These are phyloP conservation scores for Coemansia sp. DNA, from an alignment of 192 early-diverging fungal genomes.

Conservation along the genomic window DNA sequence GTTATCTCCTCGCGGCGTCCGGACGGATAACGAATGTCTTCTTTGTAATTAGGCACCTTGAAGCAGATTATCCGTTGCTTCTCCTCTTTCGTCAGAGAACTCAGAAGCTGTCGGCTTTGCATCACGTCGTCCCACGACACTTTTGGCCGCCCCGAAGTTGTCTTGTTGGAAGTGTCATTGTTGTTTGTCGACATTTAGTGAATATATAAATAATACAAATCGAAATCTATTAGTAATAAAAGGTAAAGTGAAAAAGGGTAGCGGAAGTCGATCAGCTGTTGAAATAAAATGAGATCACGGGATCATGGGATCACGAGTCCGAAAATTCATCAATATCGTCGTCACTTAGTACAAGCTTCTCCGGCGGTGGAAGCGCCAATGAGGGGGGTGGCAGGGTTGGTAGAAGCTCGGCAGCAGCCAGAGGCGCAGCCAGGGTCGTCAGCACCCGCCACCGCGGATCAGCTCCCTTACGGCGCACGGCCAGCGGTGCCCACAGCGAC, in stretches of 20 bases:
- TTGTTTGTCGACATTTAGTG: conserved; percentile 5
- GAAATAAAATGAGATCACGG: background rate
- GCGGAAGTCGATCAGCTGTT: background rate
- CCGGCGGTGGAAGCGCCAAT: conserved; percentile 1
- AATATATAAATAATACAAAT: conserved; percentile 4
- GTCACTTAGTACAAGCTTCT: conserved; percentile 42
- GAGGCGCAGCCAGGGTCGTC: background rate
- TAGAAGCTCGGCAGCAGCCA: conserved; percentile 2
- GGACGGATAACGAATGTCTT: conserved; percentile 12
- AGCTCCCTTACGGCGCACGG: background rate
- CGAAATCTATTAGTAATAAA: background rate
- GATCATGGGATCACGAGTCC: conserved; percentile 18
- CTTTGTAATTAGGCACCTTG: conserved; percentile 1
- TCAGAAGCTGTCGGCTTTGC: background rate
- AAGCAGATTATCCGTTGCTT: background rate
- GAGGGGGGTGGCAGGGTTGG: background rate
- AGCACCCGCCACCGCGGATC: background rate
- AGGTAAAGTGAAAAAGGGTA: background rate
- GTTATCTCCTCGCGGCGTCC: background rate
- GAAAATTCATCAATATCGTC: conserved; percentile 52
- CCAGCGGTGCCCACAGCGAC: conserved; percentile 29
- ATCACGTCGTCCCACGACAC: conserved; percentile 4
- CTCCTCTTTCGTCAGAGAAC: background rate
- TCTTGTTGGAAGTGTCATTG: background rate
- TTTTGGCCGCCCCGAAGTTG: conserved; percentile 4